Percentiles rank a stretch among this genome's conserved stretches.
These are phyloP conservation scores for Penicillium sp. DNA, from an alignment of 2,329 filamentous ascomycete species.

Conservation along the genomic window DNA sequence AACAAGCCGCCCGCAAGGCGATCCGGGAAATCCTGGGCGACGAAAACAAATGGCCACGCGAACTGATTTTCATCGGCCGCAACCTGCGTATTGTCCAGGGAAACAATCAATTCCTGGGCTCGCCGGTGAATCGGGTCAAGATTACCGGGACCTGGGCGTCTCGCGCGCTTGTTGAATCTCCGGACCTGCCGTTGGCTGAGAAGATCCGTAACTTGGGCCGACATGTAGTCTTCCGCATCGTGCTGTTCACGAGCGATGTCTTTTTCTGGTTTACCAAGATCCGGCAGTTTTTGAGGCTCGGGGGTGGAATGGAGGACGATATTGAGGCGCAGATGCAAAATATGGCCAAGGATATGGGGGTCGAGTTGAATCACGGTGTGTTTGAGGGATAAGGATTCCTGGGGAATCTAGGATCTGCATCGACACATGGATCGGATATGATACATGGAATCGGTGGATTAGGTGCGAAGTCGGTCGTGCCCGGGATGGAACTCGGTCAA, in stretches of 20 bases:
- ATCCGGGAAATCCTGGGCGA: slow-evolving; percentile 82
- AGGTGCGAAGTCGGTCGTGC: too few relatives aligned
- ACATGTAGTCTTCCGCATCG: slow-evolving; percentile 79
- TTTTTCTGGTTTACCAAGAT: slow-evolving; percentile 82
- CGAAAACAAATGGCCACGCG: slow-evolving; percentile 85
- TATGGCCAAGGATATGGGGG: slow-evolving; percentile 87
- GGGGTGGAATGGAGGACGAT: slow-evolving; percentile 90
- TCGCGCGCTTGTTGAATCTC: slow-evolving; percentile 76
- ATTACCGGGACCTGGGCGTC: slow-evolving; percentile 91
- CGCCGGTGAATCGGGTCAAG: slow-evolving; percentile 88
- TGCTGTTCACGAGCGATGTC: slow-evolving; percentile 75
- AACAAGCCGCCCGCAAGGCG: slow-evolving; percentile 70
- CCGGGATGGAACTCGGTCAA: too few relatives aligned
- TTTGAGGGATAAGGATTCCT: slow-evolving; percentile 72
- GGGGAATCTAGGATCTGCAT: background rate
- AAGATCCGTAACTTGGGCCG: slow-evolving; percentile 70
- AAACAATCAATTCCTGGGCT: slow-evolving; percentile 88
- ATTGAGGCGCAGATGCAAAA: slow-evolving; percentile 84
- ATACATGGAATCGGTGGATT: too few relatives aligned
- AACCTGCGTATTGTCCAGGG: slow-evolving; percentile 93
- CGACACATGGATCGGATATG: too few relatives aligned
- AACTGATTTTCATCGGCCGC: slow-evolving; percentile 87
- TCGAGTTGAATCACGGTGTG: slow-evolving; percentile 84
- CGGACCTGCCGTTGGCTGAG: slow-evolving; percentile 64
- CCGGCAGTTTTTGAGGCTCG: slow-evolving; percentile 73